Evolutionary conservation across 495 filamentous ascomycete genomes (phyloP).

Genomic region (Tirmania nivea): DNA sequence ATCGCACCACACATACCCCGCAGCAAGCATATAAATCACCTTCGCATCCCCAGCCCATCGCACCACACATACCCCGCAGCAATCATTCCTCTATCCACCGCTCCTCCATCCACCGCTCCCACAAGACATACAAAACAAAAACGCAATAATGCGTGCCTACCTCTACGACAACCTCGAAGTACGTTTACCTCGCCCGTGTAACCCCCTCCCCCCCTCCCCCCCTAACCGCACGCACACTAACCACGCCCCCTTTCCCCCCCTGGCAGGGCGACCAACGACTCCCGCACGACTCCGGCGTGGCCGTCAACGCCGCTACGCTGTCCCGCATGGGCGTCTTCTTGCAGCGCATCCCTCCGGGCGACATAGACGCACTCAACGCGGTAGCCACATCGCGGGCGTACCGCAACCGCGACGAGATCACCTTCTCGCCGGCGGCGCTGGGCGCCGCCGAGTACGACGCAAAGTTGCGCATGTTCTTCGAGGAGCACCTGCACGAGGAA

Average conservation of each 20-base stretch:
- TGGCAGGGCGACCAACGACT: conserved; percentile 59
- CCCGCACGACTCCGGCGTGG: conserved; percentile 30
- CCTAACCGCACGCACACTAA: too few relatives aligned
- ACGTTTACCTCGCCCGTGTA: too few relatives aligned
- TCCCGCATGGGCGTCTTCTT: conserved; percentile 55
- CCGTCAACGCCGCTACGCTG: conserved; percentile 49
- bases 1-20: too few relatives aligned
- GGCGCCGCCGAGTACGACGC: conserved; percentile 59
- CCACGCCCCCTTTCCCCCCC: too few relatives aligned
- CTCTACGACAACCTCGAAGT: conserved; percentile 2
- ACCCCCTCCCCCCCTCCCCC: too few relatives aligned
- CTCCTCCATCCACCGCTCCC: too few relatives aligned
- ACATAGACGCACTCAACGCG: conserved; percentile 40
- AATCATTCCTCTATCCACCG: too few relatives aligned
- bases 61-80: too few relatives aligned
- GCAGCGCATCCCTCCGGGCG: conserved; percentile 25
- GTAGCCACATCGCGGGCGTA: conserved; percentile 60
- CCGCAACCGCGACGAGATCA: conserved; percentile 86
- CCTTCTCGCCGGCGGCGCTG: conserved; percentile 71
- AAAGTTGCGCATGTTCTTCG: conserved; percentile 82
- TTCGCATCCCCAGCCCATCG: too few relatives aligned
- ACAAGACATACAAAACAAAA: background rate
- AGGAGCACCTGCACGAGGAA: conserved; percentile 92
- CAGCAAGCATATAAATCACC: too few relatives aligned
- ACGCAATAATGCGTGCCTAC: conserved; percentile 1